Base-by-base conservation (phyloP, 139 green algal genomes). In the Chlamydomonas sphaeroides region DNA sequence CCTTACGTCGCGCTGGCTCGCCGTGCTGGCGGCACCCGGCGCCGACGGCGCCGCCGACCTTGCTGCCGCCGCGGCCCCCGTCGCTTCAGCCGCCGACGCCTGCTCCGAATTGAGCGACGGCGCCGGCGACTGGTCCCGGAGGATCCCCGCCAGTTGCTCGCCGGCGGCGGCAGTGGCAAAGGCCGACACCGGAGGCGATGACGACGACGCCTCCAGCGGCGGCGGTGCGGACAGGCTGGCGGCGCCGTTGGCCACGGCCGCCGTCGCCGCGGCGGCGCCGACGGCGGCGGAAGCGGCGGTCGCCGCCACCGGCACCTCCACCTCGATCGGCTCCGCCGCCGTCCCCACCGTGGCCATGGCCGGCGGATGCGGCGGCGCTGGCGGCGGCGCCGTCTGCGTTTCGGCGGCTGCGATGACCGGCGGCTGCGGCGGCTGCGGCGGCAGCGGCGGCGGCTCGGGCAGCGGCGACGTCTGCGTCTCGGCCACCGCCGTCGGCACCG, bases 1-100 rank as follows among this genome's bases (percentile, higher is more conserved):
- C 26, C 30, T 41, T 20, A 85, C 84, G 57, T 85, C 80, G 26
- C 77, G 77, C 65, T 75, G 65, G 35, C 65, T 76, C 14, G 65
- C 77, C 28, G 73, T 84, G 21, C 23, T 62, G 17, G 56, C 45
- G 63, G 42, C 39, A 1, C 42, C 59, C 2, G 10, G 8, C 18
- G 35, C 10, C 25, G 38, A 8, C 25, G 28, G 49, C 38, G 32
- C 38, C 2, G 53, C 38, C 7, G 42, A 25, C 33, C n/a, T 38
- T 62, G 42, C 45, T 14, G 2, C 25, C 26, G 45, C 10, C 14
- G 11, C 11, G 14, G 45, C 14, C 45, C 45, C 45, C 45, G 45
- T 53, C 23, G 32, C 67, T 56, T 20, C 56, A 80, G 18, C 35
- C 36, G 56, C 56, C n/a, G n/a, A n/a, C n/a, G n/a, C n/a, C n/a